Evolutionary conservation across 257 asterid species (phyloP).

Genomic region (Solanum appendiculatum): DNA sequence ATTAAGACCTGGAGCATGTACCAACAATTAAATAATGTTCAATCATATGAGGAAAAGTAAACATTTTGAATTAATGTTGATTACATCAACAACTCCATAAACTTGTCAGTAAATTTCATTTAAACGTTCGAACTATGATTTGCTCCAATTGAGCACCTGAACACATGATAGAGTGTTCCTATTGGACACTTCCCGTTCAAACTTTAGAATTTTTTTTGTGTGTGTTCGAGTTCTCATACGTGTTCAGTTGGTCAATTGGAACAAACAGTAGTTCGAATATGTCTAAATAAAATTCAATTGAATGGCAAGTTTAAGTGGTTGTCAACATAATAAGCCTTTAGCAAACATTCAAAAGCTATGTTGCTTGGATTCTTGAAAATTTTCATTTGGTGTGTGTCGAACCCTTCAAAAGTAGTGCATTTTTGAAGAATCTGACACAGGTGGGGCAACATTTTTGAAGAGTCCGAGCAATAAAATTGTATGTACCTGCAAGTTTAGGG

Average conservation of each 20-base stretch:
- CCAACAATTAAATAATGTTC: background rate
- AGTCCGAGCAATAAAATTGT: background rate
- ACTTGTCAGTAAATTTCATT: background rate
- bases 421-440: no score
- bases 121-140: background rate
- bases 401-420: no score
- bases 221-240: no score
- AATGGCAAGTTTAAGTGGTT: background rate
- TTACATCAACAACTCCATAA: background rate
- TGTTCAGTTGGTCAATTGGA: background rate
- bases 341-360: background rate
- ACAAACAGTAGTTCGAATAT: background rate
- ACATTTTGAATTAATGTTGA: background rate
- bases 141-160: background rate
- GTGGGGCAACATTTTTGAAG: no score
- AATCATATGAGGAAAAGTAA: background rate
- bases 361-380: background rate
- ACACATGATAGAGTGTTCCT: background rate
- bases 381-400: background rate
- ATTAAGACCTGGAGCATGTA: conserved; percentile 38
- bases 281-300: background rate
- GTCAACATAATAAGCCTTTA: background rate
- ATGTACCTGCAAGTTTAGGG: conserved; percentile 64
- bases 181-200: no score
- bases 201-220: no score